A percentile compares a stretch with the other conserved stretches of the same genome.
Conservation (phyloP, 2,329 filamentous ascomycete genomes). For the Alternaria arborescens region DNA sequence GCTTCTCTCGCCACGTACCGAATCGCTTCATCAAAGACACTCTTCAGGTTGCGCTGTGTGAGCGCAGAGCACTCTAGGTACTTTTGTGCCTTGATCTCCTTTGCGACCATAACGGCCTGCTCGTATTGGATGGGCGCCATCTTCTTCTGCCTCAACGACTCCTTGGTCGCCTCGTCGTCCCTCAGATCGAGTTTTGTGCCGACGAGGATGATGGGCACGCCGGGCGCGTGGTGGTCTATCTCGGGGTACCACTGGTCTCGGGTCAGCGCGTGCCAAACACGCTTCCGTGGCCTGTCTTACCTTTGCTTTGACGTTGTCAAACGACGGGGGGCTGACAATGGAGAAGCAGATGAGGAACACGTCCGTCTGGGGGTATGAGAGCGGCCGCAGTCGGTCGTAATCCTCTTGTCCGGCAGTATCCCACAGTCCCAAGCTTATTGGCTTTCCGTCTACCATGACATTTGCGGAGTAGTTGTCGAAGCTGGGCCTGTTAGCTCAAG, state of each 20-base stretch:
- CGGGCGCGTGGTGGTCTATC: slow-evolving; percentile 95
- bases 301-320: slow-evolving; percentile 99
- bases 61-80: slow-evolving; percentile 98
- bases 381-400: slow-evolving; percentile 91
- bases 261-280: slow-evolving; percentile 25
- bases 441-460: slow-evolving; percentile 98
- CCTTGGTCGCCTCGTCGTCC: slow-evolving; percentile 83
- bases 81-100: slow-evolving; percentile 95
- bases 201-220: slow-evolving; percentile 94
- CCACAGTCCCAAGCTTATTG: slow-evolving; percentile 95
- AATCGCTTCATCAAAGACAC: slow-evolving; percentile 98
- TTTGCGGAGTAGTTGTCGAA: slow-evolving; percentile 99
- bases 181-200: slow-evolving; percentile 96
- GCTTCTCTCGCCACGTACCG: slow-evolving; percentile 68
- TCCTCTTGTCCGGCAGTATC: slow-evolving; percentile 99
- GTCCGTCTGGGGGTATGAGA: slow-evolving; percentile 98
- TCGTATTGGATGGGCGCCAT: slow-evolving; percentile 98
- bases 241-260: slow-evolving; percentile 86
- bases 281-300: slow-evolving; percentile 59
- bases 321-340: slow-evolving; percentile 95
- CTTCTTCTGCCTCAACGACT: slow-evolving; percentile 85
- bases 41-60: slow-evolving; percentile 96
- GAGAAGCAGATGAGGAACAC: slow-evolving; percentile 99
- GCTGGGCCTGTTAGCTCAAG: slow-evolving; percentile 58
- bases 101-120: slow-evolving; percentile 85